Base-by-base conservation (phyloP, 495 filamentous ascomycete species). In the Talaromyces wortmannii region DNA sequence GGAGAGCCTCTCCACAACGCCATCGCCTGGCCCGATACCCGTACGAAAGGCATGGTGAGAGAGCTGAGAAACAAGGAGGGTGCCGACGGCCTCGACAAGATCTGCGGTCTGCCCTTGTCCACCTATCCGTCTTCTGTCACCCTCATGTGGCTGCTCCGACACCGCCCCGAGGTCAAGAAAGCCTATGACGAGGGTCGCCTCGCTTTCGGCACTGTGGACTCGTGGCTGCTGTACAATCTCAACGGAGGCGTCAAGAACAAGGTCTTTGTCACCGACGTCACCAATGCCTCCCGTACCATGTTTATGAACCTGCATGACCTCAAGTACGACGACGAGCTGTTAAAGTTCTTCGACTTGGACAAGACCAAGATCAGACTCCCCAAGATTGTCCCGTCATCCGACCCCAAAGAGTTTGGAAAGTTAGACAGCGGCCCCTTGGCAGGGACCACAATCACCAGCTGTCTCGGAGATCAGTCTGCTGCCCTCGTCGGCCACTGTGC, bases 281-380 rank as follows among this genome's bases (percentile, higher is more conserved):
- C 92, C 49, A 97, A 97, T 69, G 92, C 92, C 13, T 95, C 90
- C 31, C 76, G 92, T 50, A 97, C 92, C 43, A 97, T 96, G 92
- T 96, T 97, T 70, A 90, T 95, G 79, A 94, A 96, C 63, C 73
- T 97, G 31, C 77, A 87, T 58, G 90, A 84, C 3, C 68, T 95
- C 15, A 70, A 88, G 61, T 97, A 97, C 66, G 91, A 95, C 65
- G 83, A 91, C 56, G 79, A 72, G 32, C 79, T 95, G 4, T 77
- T 97, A 13, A 74, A 84, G 40, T 97, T 95, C 71, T 97, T 97
- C 65, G 83, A 82, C 11, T 80, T 95, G 50, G 52, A 53, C 8
- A 84, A 88, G 68, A 75, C 75, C 29, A 81, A 74, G 55, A 68
- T 96, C 52, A 79, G 81, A 51, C 74, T 97, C 12, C 92, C 92